A percentile compares a stretch with the other conserved stretches of the same genome.
phyloP scores from a whole-genome alignment of 768 basidiomycete species.

The Coprinopsis strossmayeri region DNA sequence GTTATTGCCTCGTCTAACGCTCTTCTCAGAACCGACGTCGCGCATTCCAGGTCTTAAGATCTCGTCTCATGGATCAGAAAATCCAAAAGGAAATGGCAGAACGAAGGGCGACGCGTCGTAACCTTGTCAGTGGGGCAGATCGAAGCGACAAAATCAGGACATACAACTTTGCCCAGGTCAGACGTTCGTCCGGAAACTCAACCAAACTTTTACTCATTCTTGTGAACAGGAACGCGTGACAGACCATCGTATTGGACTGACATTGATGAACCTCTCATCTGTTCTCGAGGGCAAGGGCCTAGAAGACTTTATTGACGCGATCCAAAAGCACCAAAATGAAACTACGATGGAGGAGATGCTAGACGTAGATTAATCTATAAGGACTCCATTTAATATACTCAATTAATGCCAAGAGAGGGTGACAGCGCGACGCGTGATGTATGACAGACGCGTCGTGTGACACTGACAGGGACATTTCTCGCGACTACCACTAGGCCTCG shows the following conservation, averaged over 20 bases:
- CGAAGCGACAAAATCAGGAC: conserved; percentile 94
- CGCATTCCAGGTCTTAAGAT: conserved; percentile 85
- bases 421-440: conserved; percentile 8
- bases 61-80: conserved; percentile 79
- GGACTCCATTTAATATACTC: no score
- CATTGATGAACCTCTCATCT: conserved; percentile 56
- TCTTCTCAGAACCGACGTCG: conserved; percentile 76
- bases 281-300: conserved; percentile 65
- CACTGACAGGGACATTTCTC: not conserved
- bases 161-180: conserved; percentile 86
- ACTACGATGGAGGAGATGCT: conserved; percentile 49
- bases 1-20: not conserved
- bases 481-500: not conserved
- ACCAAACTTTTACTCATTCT: not conserved
- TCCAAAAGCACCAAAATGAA: conserved; percentile 52
- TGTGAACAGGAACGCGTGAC: conserved; percentile 93
- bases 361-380: no score
- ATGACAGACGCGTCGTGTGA: conserved; percentile 10
- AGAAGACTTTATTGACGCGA: conserved; percentile 48
- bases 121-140: conserved; percentile 75
- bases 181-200: conserved; percentile 8
- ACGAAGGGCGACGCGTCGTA: conserved; percentile 61
- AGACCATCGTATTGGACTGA: conserved; percentile 83
- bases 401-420: not conserved
- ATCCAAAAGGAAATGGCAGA: conserved; percentile 63